Percentiles rank a stretch among this genome's conserved stretches.
These are phyloP conservation scores for Solanum paucissectum DNA, from an alignment of 257 asterid genomes.

Conservation along the genomic window DNA sequence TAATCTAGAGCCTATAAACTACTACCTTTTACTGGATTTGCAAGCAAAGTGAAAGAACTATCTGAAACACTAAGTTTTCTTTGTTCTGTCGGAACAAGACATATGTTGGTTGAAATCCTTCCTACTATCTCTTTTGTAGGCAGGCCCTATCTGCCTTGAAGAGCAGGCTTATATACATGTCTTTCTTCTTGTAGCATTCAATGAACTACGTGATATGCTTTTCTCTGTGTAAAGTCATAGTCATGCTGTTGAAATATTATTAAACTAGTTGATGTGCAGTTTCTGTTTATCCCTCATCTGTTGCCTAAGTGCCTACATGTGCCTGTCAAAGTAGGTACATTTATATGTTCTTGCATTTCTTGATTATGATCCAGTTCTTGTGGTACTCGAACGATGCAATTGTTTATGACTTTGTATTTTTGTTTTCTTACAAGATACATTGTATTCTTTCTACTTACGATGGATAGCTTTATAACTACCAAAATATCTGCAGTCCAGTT, in stretches of 20 bases:
- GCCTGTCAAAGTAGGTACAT: not conserved
- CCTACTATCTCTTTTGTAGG: not conserved
- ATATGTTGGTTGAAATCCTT: not conserved
- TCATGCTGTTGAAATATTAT: not conserved
- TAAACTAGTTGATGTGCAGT: not conserved
- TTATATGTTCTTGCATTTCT: not conserved
- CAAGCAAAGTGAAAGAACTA: not conserved
- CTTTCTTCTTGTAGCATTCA: not conserved
- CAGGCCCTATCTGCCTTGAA: not conserved
- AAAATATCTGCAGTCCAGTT: constrained; percentile 76
- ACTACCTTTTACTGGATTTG: not conserved
- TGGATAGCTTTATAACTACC: constrained; percentile 1
- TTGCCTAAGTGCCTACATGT: not conserved
- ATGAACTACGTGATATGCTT: not conserved
- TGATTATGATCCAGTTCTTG: not conserved
- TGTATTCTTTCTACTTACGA: not conserved
- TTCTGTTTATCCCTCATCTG: not conserved
- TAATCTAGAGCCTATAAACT: not conserved
- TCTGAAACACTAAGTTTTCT: not conserved
- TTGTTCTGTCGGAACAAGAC: not conserved
- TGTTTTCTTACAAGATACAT: not conserved
- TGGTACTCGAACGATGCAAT: not conserved
- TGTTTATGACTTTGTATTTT: not conserved
- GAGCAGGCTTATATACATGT: not conserved
- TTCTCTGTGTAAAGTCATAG: not conserved